Evolutionary conservation across 306 rosid species (phyloP).

Genomic region (Dryas alaskensis): DNA sequence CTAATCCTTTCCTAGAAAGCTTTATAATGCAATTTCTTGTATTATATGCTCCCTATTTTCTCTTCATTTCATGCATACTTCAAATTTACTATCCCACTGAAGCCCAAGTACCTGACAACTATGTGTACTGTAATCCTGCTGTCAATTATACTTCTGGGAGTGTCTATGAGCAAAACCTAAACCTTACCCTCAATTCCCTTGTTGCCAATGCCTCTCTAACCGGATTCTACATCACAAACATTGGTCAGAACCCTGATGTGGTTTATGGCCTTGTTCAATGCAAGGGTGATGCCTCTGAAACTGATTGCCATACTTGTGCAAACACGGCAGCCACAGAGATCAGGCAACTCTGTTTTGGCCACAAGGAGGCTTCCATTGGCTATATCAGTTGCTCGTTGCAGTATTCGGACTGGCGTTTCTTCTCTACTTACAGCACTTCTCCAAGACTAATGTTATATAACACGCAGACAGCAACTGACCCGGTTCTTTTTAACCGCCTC

Average conservation of each 20-base stretch:
- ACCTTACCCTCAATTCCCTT: constrained; percentile 22
- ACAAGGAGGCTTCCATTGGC: constrained; percentile 29
- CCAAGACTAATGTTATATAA: neutral
- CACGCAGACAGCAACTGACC: constrained; percentile 7
- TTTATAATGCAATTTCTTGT: constrained; percentile 16
- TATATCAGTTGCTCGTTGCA: constrained; percentile 12
- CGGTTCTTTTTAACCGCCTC: neutral
- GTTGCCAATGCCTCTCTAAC: constrained; percentile 23
- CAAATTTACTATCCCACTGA: constrained; percentile 16
- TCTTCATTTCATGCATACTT: constrained; percentile 27
- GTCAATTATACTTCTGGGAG: constrained; percentile 30
- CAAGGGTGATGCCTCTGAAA: constrained; percentile 15
- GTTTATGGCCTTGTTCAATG: constrained; percentile 34
- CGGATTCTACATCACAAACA: constrained; percentile 16
- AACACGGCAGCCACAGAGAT: constrained; percentile 18
- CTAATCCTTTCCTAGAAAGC: neutral
- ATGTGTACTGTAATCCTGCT: constrained; percentile 11
- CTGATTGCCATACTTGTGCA: constrained; percentile 28
- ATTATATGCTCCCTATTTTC: constrained; percentile 13
- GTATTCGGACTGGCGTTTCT: constrained; percentile 25
- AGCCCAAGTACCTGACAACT: neutral
- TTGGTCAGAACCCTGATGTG: constrained; percentile 17
- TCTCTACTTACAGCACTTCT: neutral
- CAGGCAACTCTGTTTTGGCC: constrained; percentile 21
- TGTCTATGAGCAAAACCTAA: constrained; percentile 26